phyloP scores from a whole-genome alignment of 768 basidiomycete genomes.

The Agaricus subrufescens region DNA sequence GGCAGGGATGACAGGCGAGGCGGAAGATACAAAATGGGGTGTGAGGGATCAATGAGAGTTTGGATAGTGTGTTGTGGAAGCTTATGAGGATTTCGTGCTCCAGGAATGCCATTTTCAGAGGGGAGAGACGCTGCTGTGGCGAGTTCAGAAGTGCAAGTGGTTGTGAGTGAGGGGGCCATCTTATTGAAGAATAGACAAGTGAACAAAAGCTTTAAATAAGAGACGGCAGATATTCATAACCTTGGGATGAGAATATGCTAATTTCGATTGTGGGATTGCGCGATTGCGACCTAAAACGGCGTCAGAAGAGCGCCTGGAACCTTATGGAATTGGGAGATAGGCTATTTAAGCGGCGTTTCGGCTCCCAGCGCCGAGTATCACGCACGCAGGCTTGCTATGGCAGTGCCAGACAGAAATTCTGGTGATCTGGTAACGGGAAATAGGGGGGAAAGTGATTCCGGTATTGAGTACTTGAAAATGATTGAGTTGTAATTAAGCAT shows the following conservation, averaged over 20 bases:
- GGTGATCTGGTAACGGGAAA: no score
- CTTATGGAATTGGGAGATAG: no score
- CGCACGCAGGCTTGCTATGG: no score
- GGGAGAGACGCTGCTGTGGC: neutral
- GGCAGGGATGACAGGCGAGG: slow-evolving; percentile 80
- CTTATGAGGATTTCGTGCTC: slow-evolving; percentile 47
- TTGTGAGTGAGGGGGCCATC: slow-evolving; percentile 23
- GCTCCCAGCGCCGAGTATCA: no score
- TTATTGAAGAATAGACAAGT: neutral
- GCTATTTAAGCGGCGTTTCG: no score
- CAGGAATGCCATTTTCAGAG: slow-evolving; percentile 3
- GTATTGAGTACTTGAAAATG: no score
- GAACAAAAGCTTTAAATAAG: neutral
- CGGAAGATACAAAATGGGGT: slow-evolving; percentile 74
- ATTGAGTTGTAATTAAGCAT: no score
- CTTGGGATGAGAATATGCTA: neutral
- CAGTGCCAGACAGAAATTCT: no score
- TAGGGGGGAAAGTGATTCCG: no score
- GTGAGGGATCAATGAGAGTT: slow-evolving; percentile 22
- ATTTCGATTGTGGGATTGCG: slow-evolving; percentile 4
- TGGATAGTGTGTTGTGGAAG: slow-evolving; percentile 44
- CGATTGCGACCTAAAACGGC: neutral
- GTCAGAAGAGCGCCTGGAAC: no score
- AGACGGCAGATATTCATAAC: neutral
- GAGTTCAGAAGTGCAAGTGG: slow-evolving; percentile 25